Conservation (phyloP, 148 eudicot species). For the Fagopyrum tataricum region DNA sequence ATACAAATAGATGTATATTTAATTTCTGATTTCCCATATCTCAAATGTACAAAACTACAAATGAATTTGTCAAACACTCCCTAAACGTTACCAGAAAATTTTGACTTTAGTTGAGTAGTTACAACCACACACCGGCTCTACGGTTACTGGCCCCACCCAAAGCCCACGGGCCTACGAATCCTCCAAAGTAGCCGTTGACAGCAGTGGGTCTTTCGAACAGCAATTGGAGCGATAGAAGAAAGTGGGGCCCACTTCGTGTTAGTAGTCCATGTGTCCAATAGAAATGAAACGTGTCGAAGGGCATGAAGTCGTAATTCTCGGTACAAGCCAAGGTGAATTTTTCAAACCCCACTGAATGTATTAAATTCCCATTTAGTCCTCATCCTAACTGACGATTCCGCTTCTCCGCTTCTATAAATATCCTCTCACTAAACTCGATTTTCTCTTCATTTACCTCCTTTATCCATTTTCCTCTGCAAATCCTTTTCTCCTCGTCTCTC, state of each 20-base stretch:
- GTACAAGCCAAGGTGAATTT: not conserved
- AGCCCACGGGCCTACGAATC: not conserved
- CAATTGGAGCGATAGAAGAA: not conserved
- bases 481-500: not conserved
- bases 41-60: too few species aligned
- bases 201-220: not conserved
- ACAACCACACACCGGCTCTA: not conserved
- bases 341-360: not conserved
- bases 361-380: not conserved
- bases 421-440: not conserved
- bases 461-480: not conserved
- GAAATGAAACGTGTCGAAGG: conserved; percentile 4
- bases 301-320: not conserved
- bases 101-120: not conserved
- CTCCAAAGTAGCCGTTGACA: conserved; percentile 9
- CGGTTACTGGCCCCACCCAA: not conserved
- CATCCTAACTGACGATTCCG: conserved; percentile 7
- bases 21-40: too few species aligned
- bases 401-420: conserved; percentile 16
- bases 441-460: not conserved
- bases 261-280: not conserved
- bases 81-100: not conserved
- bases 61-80: not conserved
- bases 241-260: not conserved
- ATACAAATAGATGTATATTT: too few species aligned